Base-by-base conservation (phyloP, 2,329 filamentous ascomycete species). In the Coniella lustricola region DNA sequence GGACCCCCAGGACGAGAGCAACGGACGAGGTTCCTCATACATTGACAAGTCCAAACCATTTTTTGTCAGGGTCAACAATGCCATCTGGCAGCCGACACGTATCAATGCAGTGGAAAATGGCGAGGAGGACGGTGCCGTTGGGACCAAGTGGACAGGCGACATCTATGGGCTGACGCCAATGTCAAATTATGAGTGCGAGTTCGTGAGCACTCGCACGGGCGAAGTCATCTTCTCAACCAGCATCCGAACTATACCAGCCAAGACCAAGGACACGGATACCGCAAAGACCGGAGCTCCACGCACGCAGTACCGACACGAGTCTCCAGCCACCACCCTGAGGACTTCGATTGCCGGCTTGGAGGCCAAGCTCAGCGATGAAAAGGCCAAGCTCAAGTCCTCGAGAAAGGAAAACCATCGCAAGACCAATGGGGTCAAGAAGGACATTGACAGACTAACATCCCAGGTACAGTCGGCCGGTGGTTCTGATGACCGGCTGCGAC, bases 111-210 rank as follows among this genome's bases (percentile, higher is more conserved):
- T 77, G 48, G 61, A 66, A 17, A 58, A 57, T 42, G 58, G 57
- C 16, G 65, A 68, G 50, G 64, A 64, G 41, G 62, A 64, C 54
- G 68, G 56, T 18, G 54, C 54, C 4, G 55, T 56, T n/a, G 72
- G 72, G 16, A 74, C 74, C 39, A 74, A 77, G 40, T 90, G 84
- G 82, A 80, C 78, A 22, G 87, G 85, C 9, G 80, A 83, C 54
- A 82, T 84, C n/a, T 83, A 82, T 56, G 80, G 79, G 25, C 68
- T 84, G 44, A 77, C 85, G 16, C 83, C 87, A 7, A 72, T 84
- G 56, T 87, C 84, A 50, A 89, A 83, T 65, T 91, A 90, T 65
- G 79, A 82, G 54, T 87, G 81, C 66, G 85, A 91, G 63, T 87
- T 90, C 62, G 77, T 90, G 50, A 79, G 84, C 63, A 82, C 79